A percentile compares a stretch with the other conserved stretches of the same genome.
phyloP scores from a whole-genome alignment of 768 basidiomycete species.

The Exidia glandulosa region DNA sequence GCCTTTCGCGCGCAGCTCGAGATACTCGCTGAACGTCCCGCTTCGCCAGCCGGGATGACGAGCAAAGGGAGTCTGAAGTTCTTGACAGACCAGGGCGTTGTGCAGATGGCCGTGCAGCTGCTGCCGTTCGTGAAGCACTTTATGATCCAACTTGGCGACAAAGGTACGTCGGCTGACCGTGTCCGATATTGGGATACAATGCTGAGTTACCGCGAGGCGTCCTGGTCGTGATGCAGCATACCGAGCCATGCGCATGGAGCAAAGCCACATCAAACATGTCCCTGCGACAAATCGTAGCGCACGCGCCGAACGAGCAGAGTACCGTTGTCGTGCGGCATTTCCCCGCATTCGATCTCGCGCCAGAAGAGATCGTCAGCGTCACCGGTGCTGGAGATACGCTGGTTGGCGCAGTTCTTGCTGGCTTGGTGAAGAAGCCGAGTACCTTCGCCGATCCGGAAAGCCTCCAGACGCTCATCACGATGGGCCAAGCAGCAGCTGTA shows the following conservation, averaged over 20 bases:
- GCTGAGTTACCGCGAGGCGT: constrained; percentile 30
- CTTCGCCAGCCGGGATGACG: constrained; percentile 27
- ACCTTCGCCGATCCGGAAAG: constrained; percentile 35
- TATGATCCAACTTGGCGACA: constrained; percentile 73
- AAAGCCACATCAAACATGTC: constrained; percentile 34
- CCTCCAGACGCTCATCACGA: constrained; percentile 34
- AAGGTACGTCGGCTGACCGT: constrained; percentile 17
- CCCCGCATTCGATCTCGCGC: constrained; percentile 37
- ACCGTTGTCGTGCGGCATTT: constrained; percentile 64
- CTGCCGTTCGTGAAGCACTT: constrained; percentile 79
- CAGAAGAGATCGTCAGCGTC: constrained; percentile 46
- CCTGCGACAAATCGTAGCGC: constrained; percentile 41
- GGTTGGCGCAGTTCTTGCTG: constrained; percentile 72
- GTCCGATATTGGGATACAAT: constrained; percentile 4
- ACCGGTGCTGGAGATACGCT: constrained; percentile 92
- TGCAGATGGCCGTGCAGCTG: constrained; percentile 70
- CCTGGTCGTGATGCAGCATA: constrained; percentile 47
- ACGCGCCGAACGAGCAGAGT: constrained; percentile 32
- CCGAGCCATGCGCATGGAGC: constrained; percentile 36
- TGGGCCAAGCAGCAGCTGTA: constrained; percentile 56
- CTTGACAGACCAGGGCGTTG: constrained; percentile 57
- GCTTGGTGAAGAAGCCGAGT: constrained; percentile 32
- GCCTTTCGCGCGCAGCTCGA: constrained; percentile 58
- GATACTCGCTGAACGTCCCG: constrained; percentile 38
- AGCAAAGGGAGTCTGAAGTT: constrained; percentile 41